A percentile compares a stretch with the other conserved stretches of the same genome.
These are phyloP conservation scores for Thelonectria olida DNA, from an alignment of 2,329 filamentous ascomycete genomes.

Conservation along the genomic window DNA sequence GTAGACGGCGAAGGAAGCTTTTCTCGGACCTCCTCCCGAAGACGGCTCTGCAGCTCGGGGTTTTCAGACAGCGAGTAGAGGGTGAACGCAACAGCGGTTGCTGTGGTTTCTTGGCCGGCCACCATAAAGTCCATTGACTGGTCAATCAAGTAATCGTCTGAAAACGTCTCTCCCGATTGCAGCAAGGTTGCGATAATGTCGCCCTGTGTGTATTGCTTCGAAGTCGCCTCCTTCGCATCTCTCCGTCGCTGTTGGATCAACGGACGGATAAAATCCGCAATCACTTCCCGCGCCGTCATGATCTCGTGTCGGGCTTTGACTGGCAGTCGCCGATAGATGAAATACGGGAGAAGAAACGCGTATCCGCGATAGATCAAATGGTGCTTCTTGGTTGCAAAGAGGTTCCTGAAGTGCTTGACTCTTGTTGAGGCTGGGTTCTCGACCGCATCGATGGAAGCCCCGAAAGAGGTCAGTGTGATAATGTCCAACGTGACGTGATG, in stretches of 20 bases:
- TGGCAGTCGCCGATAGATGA: slow-evolving; percentile 17
- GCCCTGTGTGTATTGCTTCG: slow-evolving; percentile 16
- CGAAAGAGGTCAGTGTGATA: slow-evolving; percentile 57
- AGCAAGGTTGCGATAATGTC: slow-evolving; percentile 25
- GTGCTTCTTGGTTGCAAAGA: slow-evolving; percentile 20
- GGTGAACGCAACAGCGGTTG: slow-evolving; percentile 10
- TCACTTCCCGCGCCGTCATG: slow-evolving; percentile 18
- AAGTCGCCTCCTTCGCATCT: neutral
- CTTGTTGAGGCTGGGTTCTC: slow-evolving; percentile 12
- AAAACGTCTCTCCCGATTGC: slow-evolving; percentile 20
- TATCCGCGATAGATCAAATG: slow-evolving; percentile 18
- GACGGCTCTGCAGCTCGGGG: slow-evolving; percentile 10
- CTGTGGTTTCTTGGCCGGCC: slow-evolving; percentile 15
- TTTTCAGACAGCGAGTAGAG: slow-evolving; percentile 7
- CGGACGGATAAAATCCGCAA: slow-evolving; percentile 22
- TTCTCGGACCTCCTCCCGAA: slow-evolving; percentile 10
- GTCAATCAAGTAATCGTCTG: slow-evolving; percentile 23
- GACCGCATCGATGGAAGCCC: slow-evolving; percentile 24
- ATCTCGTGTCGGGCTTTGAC: slow-evolving; percentile 21
- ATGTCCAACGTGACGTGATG: slow-evolving; percentile 56
- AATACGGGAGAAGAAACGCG: slow-evolving; percentile 17
- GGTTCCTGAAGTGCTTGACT: slow-evolving; percentile 24
- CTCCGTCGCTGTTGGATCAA: slow-evolving; percentile 24
- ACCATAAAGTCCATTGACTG: slow-evolving; percentile 16
- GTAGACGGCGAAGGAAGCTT: slow-evolving; percentile 8